phyloP scores from a whole-genome alignment of 495 filamentous ascomycete species.

The Neurospora sp. region DNA sequence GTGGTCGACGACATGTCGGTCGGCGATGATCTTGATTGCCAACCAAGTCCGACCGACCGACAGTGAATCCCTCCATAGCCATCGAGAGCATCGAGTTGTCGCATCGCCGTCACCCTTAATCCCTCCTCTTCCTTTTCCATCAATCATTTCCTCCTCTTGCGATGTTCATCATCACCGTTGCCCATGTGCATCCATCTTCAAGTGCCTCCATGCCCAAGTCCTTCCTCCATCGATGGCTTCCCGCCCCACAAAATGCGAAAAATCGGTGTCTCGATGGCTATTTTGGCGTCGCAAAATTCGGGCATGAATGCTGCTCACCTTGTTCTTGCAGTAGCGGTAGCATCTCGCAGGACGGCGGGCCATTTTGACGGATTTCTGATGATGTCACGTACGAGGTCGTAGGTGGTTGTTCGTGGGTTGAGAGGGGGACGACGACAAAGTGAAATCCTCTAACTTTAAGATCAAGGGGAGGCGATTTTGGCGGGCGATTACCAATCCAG shows the following conservation, averaged over 20 bases:
- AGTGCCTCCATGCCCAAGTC: background rate
- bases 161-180: background rate
- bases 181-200: background rate
- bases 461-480: slow-evolving; percentile 28
- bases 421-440: slow-evolving; percentile 21
- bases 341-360: slow-evolving; percentile 96
- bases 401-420: slow-evolving; percentile 28
- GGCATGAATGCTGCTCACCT: slow-evolving; percentile 52
- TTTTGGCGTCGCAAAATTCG: slow-evolving; percentile 4
- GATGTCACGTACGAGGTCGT: slow-evolving; percentile 31
- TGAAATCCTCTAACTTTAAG: slow-evolving; percentile 23
- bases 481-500: slow-evolving; percentile 25
- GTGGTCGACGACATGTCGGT: background rate
- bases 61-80: background rate
- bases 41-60: background rate
- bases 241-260: background rate
- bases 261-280: background rate
- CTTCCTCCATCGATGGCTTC: background rate
- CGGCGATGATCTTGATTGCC: background rate
- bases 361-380: slow-evolving; percentile 67
- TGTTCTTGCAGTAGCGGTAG: slow-evolving; percentile 99
- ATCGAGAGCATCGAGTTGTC: background rate
- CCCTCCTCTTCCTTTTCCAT: background rate
- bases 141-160: background rate
- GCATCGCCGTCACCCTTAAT: background rate